A percentile compares a stretch with the other conserved stretches of the same genome.
Evolutionary conservation across 345 rosid genomes (phyloP).

Genomic region (Odontarrhena argentea): DNA sequence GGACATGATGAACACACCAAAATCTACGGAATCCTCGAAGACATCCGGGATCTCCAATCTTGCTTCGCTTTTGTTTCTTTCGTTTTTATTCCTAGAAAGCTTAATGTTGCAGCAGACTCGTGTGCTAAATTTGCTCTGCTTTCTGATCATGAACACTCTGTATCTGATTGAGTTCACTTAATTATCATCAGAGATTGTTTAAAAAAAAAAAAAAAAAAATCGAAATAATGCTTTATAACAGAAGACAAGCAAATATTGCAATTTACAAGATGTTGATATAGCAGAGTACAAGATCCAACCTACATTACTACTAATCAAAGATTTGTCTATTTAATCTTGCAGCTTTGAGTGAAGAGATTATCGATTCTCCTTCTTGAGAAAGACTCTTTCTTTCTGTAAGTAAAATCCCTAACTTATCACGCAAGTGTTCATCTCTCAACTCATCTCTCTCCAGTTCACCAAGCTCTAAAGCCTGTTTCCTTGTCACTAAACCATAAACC

Average conservation of each 20-base stretch:
- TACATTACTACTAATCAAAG: conserved; percentile 32
- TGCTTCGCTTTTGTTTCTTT: too few relatives aligned
- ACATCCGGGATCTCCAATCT: too few relatives aligned
- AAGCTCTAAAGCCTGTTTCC: conserved; percentile 57
- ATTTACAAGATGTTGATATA: conserved; percentile 12
- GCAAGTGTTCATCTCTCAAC: conserved; percentile 50
- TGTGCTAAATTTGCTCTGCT: too few relatives aligned
- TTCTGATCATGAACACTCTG: too few relatives aligned
- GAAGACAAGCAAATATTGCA: not conserved
- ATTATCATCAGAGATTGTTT: too few relatives aligned
- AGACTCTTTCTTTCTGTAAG: conserved; percentile 56
- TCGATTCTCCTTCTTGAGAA: conserved; percentile 51
- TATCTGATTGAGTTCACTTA: too few relatives aligned
- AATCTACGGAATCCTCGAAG: too few relatives aligned
- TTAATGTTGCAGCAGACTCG: too few relatives aligned
- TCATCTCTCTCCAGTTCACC: conserved; percentile 55
- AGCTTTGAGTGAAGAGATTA: conserved; percentile 55
- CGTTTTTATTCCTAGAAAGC: too few relatives aligned
- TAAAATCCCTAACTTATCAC: conserved; percentile 41
- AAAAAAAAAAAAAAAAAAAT: too few relatives aligned
- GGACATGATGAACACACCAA: too few relatives aligned
- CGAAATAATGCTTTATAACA: not conserved
- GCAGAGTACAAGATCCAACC: not conserved
- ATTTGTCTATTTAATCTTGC: conserved; percentile 46
- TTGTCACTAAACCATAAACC: conserved; percentile 57